Conservation (phyloP, 2,329 filamentous ascomycete species). For the Aspergillus pseudotamarii region DNA sequence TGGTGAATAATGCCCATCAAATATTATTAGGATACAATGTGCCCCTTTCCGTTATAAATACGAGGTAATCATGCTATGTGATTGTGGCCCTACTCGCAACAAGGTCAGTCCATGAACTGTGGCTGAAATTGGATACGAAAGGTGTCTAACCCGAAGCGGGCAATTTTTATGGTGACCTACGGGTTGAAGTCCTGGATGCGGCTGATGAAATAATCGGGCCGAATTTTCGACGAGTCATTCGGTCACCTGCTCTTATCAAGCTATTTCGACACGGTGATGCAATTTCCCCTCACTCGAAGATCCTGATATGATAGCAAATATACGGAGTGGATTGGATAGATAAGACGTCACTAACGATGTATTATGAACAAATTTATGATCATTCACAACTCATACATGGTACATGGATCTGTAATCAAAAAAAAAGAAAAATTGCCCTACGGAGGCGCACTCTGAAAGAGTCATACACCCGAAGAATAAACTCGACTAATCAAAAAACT, state of each 20-base stretch:
- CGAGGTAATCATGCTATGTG: neutral
- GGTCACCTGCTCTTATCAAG: neutral
- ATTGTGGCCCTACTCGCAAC: neutral
- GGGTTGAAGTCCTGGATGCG: neutral
- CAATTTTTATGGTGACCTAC: too few species aligned
- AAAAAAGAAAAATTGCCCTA: neutral
- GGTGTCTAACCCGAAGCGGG: neutral
- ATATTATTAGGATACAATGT: neutral
- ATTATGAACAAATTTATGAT: neutral
- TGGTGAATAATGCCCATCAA: neutral
- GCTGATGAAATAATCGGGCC: neutral
- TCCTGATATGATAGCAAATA: too few species aligned
- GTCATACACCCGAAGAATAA: neutral
- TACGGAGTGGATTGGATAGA: too few species aligned
- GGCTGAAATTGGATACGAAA: neutral
- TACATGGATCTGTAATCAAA: neutral
- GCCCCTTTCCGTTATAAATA: neutral
- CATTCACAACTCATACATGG: neutral
- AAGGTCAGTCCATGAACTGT: neutral
- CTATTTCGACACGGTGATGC: neutral
- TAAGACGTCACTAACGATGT: neutral
- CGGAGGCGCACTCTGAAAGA: neutral
- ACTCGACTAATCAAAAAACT: conserved; percentile 9
- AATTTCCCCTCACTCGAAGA: neutral
- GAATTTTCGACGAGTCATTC: neutral